Base-by-base conservation (phyloP, 1,284 basidiomycete genomes). In the Ganoderma multipileum region DNA sequence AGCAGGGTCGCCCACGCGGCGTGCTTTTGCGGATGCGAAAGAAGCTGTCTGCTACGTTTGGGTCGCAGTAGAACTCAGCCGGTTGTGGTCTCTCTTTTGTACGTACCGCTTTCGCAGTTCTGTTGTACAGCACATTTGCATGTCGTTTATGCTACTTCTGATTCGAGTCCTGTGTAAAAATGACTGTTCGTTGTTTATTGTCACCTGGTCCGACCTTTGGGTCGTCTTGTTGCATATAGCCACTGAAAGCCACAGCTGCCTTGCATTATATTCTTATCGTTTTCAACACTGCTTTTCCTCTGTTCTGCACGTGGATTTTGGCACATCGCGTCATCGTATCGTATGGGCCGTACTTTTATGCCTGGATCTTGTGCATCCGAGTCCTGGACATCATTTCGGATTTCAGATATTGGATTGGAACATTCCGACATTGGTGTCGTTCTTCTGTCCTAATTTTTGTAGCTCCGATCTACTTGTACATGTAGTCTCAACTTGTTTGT, bases 91-190 rank as follows among this genome's bases (percentile, higher is more conserved):
- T 52, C 38, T 30, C 54, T 9, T 16, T 18, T 26, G 12, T 38
- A 9, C 9, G 18, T n/a, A n/a, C 36, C 20, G 55, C 38, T 60
- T 60, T 60, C 58, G n/a, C 58, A 60, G 38, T 39, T 60, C 38
- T 60, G 38, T 60, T 39, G 38, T 39, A 60, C 58, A 42, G 36
- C 38, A 20, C 11, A n/a, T 30, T 11, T 28, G 30, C 33, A 3
- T 33, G 30, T 57, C 18, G 16, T 57, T 36, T 20, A 28, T 26
- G 9, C 26, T 16, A 12, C 14, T 28, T 26, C 28, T 33, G 52
- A 28, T 55, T 23, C 9, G 52, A 50, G 23, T 12, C 23, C 20
- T 50, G 23, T 50, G 44, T 26, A 12, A 50, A 50, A 50, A 50
- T 18, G 4, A 26, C 8, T 4, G 12, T 50, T 50, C 47, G 2